Conservation (phyloP, 2,329 filamentous ascomycete genomes). For the Hypoxylon sp. region DNA sequence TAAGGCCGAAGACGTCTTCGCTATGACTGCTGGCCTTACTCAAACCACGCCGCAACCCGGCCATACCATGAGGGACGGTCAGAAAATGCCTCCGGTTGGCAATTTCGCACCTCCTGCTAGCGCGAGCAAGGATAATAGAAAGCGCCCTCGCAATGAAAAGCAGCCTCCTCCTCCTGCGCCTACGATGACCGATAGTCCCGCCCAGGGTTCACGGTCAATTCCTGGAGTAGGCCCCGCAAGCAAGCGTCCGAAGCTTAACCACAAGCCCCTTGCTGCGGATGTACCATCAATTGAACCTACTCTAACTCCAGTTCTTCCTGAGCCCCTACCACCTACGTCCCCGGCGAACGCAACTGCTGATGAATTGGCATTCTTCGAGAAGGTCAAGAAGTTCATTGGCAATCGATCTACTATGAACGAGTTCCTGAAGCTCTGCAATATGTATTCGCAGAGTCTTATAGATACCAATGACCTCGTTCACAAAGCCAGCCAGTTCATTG, state of each 20-base stretch:
- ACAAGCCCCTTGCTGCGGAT: constrained; percentile 73
- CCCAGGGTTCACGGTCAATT: constrained; percentile 57
- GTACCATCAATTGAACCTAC: constrained; percentile 83
- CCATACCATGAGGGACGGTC: constrained; percentile 66
- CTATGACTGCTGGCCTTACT: constrained; percentile 61
- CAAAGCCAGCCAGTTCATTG: constrained; percentile 88
- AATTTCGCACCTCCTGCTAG: constrained; percentile 90
- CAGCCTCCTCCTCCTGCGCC: constrained; percentile 64
- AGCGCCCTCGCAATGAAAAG: constrained; percentile 78
- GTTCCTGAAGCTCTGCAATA: constrained; percentile 96
- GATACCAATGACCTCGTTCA: constrained; percentile 86
- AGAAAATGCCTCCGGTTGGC: constrained; percentile 93
- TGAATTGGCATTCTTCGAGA: constrained; percentile 94
- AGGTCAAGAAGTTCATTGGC: constrained; percentile 94
- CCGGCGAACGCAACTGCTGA: constrained; percentile 83
- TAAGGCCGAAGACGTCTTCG: constrained; percentile 78
- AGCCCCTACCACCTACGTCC: constrained; percentile 84
- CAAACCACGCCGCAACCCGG: constrained; percentile 69
- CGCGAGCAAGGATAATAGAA: constrained; percentile 91
- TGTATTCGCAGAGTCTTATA: constrained; percentile 94
- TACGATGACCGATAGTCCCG: constrained; percentile 60
- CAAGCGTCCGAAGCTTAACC: constrained; percentile 82
- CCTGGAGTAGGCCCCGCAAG: constrained; percentile 58
- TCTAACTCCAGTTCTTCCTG: constrained; percentile 87
- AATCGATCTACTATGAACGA: constrained; percentile 95